Evolutionary conservation across 306 rosid genomes (phyloP), one percentile per base, ranked within the genome.

Genomic region (Sindora glabra): DNA sequence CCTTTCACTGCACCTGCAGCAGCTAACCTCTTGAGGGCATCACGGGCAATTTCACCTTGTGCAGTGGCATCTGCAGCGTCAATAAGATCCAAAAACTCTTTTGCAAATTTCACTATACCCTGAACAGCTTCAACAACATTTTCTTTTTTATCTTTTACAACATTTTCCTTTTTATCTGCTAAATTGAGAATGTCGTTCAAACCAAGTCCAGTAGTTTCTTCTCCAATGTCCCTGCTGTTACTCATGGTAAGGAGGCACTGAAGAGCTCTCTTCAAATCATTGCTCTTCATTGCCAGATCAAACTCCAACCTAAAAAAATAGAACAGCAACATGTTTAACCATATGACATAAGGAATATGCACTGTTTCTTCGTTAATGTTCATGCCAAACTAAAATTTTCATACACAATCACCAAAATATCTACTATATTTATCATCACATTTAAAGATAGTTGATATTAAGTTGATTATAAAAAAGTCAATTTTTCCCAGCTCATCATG

Each of bases 61-160:
- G 86, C 99, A 62, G 99, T 92, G 67, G 99, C 99, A 80, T 92
- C 99, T 42, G 99, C 99, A 1, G 99, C 99, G 27, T 92, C 99
- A 53, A 92, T 89, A 70, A 92, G 96, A 82, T 92, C 97, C 81
- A 92, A 56, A 77, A 92, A 92, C 73, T 92, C 99, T 74, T 69
- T 89, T 3, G 96, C 96, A 0, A 83, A 92, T 74, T 92, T 92
- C 76, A 84, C 95, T 64, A 89, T 89, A 76, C 99, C 99, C 81
- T 92, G 84, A 68, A 89, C 88, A 64, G 94, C 92, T 72, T 92
- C 99, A 50, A 78, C 80, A 40, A 82, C 26, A 74, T 86, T 81
- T 48, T 86, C 86, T 65, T 92, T 89, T 78, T 81, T 88, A 30
- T 81, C 88, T n/a, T n/a, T n/a, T n/a, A 78, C 80, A 40, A 82